Base-by-base conservation (phyloP, 1,284 basidiomycete species). In the Pterulicium gracile region DNA sequence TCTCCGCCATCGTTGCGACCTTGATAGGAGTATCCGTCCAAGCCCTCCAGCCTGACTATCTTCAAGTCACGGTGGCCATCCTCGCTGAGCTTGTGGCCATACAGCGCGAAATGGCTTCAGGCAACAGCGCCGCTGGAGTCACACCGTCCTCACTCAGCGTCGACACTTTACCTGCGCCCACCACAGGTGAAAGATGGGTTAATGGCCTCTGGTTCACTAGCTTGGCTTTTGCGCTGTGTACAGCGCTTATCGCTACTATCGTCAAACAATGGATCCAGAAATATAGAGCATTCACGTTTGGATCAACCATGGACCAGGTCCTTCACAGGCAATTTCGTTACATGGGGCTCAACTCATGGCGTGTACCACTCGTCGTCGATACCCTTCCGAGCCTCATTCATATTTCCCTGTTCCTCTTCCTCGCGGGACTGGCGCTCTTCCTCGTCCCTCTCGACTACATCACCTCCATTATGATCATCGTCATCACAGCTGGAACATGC, bases 161-260 rank as follows among this genome's bases (percentile, higher is more conserved):
- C 27, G 4, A 3, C 20, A 44, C 23, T 3, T 18, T 27, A 4
- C 44, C 44, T 21, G 18, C 27, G 5, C 19, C 47, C 12, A 13
- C 14, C 3, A 17, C 35, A 2, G 21, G 21, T 12, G 46, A 47
- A 21, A 22, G 42, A n/a, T 48, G 44, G 46, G 41, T 54, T 19
- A 56, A 56, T 32, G 51, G 48, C 14, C 43, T 56, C 34, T 56
- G 54, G 54, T 54, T 54, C 41, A 48, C 51, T 1, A 54, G 52
- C 41, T 47, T 56, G 4, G 46, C 46, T 3, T 44, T 52, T 21
- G 49, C 42, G 18, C 47, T 56, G 3, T 40, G 45, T 10, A 48
- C 53, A 2, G 54, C 55, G 2, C 44, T 55, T 21, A 32, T 54
- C 15, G 50, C 54, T 24, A 50, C 55, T 45, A 45, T 56, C 3